Percentiles rank a stretch among this genome's conserved stretches.
Evolutionary conservation across 2,329 filamentous ascomycete species (phyloP).

Genomic region (Fusarium sp.): DNA sequence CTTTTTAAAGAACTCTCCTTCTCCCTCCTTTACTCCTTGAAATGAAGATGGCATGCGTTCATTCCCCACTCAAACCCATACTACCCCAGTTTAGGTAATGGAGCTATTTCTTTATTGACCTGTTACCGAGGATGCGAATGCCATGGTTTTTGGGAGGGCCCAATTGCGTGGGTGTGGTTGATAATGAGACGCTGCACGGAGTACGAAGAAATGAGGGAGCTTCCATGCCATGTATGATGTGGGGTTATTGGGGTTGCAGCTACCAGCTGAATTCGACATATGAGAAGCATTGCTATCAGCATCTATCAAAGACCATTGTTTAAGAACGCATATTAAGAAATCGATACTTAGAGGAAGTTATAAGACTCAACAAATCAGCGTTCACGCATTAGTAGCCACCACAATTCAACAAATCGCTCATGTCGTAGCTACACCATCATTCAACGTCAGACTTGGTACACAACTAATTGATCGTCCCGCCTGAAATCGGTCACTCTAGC

Average conservation of each 20-base stretch:
- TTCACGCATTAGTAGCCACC: background rate
- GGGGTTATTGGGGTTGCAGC: background rate
- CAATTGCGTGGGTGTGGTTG: constrained; percentile 22
- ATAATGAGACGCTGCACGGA: background rate
- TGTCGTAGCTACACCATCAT: background rate
- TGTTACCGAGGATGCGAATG: constrained; percentile 27
- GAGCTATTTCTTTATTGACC: background rate
- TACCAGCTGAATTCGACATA: background rate
- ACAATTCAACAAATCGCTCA: background rate
- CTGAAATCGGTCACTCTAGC: background rate
- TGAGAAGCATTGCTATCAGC: background rate
- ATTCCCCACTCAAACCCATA: constrained; percentile 21
- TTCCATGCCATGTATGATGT: constrained; percentile 3
- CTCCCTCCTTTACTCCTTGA: constrained; percentile 20
- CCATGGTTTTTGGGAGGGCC: constrained; percentile 4
- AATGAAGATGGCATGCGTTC: constrained; percentile 20
- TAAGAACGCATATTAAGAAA: background rate
- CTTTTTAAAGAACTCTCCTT: background rate
- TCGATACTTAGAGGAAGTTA: background rate
- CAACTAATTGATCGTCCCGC: background rate
- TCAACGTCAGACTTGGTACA: background rate
- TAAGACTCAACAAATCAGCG: background rate
- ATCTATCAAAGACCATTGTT: background rate
- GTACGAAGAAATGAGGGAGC: background rate
- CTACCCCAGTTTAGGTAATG: constrained; percentile 20